These are phyloP conservation scores for Auricularia cornea DNA, from an alignment of 768 basidiomycete species.

Conservation along the genomic window DNA sequence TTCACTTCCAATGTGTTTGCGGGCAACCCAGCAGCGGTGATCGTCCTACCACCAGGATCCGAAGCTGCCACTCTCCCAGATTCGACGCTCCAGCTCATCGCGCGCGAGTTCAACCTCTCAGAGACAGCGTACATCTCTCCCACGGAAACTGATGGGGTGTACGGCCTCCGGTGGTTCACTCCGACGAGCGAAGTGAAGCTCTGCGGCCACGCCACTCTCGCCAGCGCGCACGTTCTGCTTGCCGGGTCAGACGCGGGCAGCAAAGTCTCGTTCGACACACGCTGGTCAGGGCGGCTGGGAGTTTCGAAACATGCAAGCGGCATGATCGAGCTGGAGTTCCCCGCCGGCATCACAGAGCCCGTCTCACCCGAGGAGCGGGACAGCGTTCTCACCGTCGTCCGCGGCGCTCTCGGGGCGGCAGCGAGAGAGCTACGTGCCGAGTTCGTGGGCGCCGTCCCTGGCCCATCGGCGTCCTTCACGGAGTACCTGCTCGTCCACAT, in stretches of 20 bases:
- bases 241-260: too few species aligned
- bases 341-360: too few species aligned
- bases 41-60: constrained; percentile 30
- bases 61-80: constrained; percentile 10
- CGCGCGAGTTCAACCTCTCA: constrained; percentile 33
- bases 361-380: too few species aligned
- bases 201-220: constrained; percentile 41
- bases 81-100: constrained; percentile 26
- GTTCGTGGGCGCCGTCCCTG: not conserved
- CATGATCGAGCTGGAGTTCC: too few species aligned
- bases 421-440: too few species aligned
- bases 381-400: too few species aligned
- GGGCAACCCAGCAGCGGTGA: constrained; percentile 39
- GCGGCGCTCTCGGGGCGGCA: too few species aligned
- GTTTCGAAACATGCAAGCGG: too few species aligned
- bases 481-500: not conserved
- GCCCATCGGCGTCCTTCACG: not conserved
- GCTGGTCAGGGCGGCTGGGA: too few species aligned
- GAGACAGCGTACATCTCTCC: not conserved
- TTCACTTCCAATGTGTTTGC: constrained; percentile 22
- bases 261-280: too few species aligned
- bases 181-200: constrained; percentile 24
- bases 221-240: constrained; percentile 25
- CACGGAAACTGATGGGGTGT: constrained; percentile 8
- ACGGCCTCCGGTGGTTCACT: constrained; percentile 33